phyloP scores from a whole-genome alignment of 2,329 filamentous ascomycete species.

The Botrytis paeoniae region DNA sequence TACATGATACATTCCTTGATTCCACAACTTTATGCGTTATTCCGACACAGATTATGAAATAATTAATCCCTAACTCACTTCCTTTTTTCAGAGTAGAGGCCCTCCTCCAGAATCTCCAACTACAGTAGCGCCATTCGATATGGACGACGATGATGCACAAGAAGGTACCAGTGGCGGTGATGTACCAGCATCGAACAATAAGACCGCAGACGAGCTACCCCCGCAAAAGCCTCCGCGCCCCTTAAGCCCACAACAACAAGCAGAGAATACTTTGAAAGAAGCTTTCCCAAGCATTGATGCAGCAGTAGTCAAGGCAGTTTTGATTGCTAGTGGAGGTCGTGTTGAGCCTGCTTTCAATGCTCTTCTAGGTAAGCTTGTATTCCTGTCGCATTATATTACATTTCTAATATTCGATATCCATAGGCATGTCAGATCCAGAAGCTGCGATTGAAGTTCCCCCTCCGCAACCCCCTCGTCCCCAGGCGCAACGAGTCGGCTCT shows the following conservation, averaged over 20 bases:
- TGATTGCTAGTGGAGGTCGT: slow-evolving; percentile 79
- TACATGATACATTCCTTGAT: slow-evolving; percentile 3
- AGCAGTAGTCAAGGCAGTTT: slow-evolving; percentile 79
- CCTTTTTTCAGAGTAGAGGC: slow-evolving; percentile 10
- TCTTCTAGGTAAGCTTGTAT: slow-evolving; percentile 63
- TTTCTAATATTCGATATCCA: slow-evolving; percentile 18
- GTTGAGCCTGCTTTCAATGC: slow-evolving; percentile 96
- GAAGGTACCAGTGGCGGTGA: slow-evolving; percentile 53
- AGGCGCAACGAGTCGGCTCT: slow-evolving; percentile 50
- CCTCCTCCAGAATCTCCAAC: slow-evolving; percentile 58
- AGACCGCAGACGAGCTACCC: slow-evolving; percentile 43
- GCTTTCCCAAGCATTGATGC: slow-evolving; percentile 85
- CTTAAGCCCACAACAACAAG: slow-evolving; percentile 76
- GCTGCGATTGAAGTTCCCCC: slow-evolving; percentile 58
- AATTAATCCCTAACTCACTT: slow-evolving; percentile 4
- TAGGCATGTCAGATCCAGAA: slow-evolving; percentile 78
- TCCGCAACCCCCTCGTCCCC: slow-evolving; percentile 79
- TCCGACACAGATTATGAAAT: slow-evolving; percentile 1
- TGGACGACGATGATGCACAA: slow-evolving; percentile 68
- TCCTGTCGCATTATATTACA: neutral
- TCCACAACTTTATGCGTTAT: slow-evolving; percentile 18
- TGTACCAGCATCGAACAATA: slow-evolving; percentile 41
- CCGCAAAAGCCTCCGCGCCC: slow-evolving; percentile 86
- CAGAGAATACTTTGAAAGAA: slow-evolving; percentile 84
- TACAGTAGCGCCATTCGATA: slow-evolving; percentile 61